These are phyloP conservation scores for Wickerhamomyces bisporus DNA, from an alignment of 805 yeast species.

Conservation along the genomic window DNA sequence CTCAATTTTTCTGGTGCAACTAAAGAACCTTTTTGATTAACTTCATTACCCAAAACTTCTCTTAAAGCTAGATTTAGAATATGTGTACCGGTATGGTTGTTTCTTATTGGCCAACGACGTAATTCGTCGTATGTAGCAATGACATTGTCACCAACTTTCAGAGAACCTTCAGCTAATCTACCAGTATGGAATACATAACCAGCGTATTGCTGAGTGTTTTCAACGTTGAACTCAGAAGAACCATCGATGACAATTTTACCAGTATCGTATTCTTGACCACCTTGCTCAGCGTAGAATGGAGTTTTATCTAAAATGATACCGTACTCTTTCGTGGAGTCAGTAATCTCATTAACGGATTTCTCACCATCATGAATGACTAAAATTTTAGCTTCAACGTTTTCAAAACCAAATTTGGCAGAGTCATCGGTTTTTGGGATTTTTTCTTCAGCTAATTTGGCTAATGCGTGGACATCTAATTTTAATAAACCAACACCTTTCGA, in stretches of 20 bases:
- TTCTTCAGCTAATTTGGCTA: constrained; percentile 63
- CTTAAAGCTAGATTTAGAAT: constrained; percentile 85
- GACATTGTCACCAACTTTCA: constrained; percentile 62
- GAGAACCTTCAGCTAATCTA: constrained; percentile 65
- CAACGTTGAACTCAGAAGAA: constrained; percentile 78
- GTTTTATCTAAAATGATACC: constrained; percentile 88
- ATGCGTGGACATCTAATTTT: constrained; percentile 87
- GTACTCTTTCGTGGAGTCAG: constrained; percentile 45
- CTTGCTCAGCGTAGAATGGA: constrained; percentile 97
- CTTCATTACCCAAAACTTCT: constrained; percentile 77
- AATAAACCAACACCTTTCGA: constrained; percentile 53
- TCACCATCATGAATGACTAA: constrained; percentile 68
- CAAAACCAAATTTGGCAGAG: constrained; percentile 65
- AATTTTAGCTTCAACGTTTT: constrained; percentile 63
- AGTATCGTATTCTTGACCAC: constrained; percentile 97
- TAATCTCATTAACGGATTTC: constrained; percentile 48
- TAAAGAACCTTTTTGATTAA: constrained; percentile 95
- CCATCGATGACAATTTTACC: constrained; percentile 92
- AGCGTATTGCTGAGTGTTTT: constrained; percentile 86
- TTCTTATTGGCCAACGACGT: constrained; percentile 94
- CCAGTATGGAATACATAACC: constrained; percentile 98
- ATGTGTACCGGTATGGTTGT: constrained; percentile 98
- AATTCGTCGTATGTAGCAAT: constrained; percentile 88
- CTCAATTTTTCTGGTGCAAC: constrained; percentile 94
- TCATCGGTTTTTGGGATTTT: constrained; percentile 80